These are phyloP conservation scores for Fistulinella staudtii DNA, from an alignment of 1,284 basidiomycete genomes.

Conservation along the genomic window DNA sequence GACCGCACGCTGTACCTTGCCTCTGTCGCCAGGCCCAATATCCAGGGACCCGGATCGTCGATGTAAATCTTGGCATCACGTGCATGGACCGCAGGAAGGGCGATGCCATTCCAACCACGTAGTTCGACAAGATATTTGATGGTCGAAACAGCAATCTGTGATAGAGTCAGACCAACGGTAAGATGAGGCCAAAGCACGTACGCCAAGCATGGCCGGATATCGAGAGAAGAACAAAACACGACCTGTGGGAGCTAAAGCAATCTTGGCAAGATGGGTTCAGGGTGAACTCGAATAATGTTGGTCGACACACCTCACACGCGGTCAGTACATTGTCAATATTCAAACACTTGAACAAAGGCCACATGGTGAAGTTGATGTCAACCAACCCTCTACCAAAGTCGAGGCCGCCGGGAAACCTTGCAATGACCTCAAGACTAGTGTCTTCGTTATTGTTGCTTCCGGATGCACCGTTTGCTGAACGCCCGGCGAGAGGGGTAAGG, in stretches of 20 bases:
- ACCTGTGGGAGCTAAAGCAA: constrained; percentile 91
- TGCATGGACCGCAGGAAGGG: constrained; percentile 82
- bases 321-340: constrained; percentile 94
- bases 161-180: not conserved
- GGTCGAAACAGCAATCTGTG: constrained; percentile 78
- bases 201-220: constrained; percentile 88
- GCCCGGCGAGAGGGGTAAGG: constrained; percentile 22
- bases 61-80: constrained; percentile 88
- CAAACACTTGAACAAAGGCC: constrained; percentile 93
- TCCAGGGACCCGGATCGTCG: constrained; percentile 88
- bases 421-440: constrained; percentile 75
- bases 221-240: constrained; percentile 87
- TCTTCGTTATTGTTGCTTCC: constrained; percentile 55
- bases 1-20: constrained; percentile 75
- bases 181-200: constrained; percentile 28
- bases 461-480: constrained; percentile 15
- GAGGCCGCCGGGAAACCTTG: constrained; percentile 79
- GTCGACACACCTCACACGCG: constrained; percentile 73
- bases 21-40: constrained; percentile 87
- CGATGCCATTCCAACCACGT: constrained; percentile 90
- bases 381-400: constrained; percentile 82
- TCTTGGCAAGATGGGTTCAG: constrained; percentile 35
- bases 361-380: constrained; percentile 92
- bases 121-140: constrained; percentile 91
- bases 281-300: not conserved